phyloP scores from a whole-genome alignment of 75 land plant genomes.

The Azolla pinnata region DNA sequence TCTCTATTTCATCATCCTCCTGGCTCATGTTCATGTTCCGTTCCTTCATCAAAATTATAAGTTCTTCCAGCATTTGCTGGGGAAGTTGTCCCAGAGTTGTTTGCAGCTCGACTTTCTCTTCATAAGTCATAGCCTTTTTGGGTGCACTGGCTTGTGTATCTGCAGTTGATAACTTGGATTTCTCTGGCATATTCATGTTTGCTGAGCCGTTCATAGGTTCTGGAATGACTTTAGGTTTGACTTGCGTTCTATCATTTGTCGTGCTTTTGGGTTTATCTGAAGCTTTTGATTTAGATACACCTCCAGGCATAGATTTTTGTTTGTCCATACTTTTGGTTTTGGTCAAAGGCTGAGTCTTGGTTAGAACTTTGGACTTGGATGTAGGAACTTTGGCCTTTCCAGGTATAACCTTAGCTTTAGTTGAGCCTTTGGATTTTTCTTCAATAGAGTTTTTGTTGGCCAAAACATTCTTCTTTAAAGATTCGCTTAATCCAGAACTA shows the following conservation, averaged over 20 bases:
- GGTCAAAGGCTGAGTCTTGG: not conserved
- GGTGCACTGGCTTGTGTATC: too few species aligned
- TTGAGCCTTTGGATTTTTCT: not conserved
- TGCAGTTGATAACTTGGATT: too few species aligned
- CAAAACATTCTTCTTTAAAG: not conserved
- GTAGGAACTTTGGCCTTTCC: not conserved
- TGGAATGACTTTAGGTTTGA: too few species aligned
- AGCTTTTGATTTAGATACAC: too few species aligned
- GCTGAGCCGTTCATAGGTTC: too few species aligned
- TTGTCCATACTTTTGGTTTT: not conserved
- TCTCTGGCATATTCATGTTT: conserved; percentile 21
- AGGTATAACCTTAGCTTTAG: not conserved
- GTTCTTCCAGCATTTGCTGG: conserved; percentile 41
- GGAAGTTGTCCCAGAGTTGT: conserved; percentile 44
- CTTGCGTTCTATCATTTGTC: too few species aligned
- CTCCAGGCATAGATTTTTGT: too few species aligned
- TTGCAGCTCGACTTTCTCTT: conserved; percentile 58
- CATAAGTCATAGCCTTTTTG: conserved; percentile 57
- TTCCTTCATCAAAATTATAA: conserved; percentile 64
- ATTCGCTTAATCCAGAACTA: too few species aligned
- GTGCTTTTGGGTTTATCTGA: too few species aligned
- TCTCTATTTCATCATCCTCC: conserved; percentile 76
- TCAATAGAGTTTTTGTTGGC: not conserved
- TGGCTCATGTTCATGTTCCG: conserved; percentile 42
- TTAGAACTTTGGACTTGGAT: not conserved